Conservation (phyloP, 805 yeast species). For the Metschnikowia sp. region DNA sequence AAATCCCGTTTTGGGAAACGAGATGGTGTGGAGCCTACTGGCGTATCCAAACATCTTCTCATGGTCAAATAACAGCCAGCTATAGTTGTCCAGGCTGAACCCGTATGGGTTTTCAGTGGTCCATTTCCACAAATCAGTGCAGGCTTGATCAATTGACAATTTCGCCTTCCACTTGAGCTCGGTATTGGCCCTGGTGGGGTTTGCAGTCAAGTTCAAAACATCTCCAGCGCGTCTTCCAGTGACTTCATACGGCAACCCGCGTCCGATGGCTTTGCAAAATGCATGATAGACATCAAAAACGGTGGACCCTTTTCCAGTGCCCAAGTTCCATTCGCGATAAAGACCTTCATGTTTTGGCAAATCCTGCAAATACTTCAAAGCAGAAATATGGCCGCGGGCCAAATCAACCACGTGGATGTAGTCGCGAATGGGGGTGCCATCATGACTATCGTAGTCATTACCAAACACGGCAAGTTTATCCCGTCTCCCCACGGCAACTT, state of each 20-base stretch:
- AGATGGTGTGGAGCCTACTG: slow-evolving; percentile 36
- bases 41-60: slow-evolving; percentile 16
- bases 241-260: slow-evolving; percentile 61
- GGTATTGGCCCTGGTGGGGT: slow-evolving; percentile 58
- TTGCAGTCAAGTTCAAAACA: slow-evolving; percentile 71
- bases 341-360: slow-evolving; percentile 40
- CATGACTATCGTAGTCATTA: slow-evolving; percentile 63
- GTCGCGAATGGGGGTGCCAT: slow-evolving; percentile 81
- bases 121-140: slow-evolving; percentile 78
- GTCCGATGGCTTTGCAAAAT: slow-evolving; percentile 63
- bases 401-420: slow-evolving; percentile 79
- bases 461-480: slow-evolving; percentile 69
- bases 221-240: slow-evolving; percentile 71
- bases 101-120: slow-evolving; percentile 66
- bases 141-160: slow-evolving; percentile 56
- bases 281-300: slow-evolving; percentile 68
- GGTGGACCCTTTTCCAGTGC: slow-evolving; percentile 77
- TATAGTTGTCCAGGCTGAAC: slow-evolving; percentile 34
- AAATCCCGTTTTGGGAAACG: slow-evolving; percentile 26
- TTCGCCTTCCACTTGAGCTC: slow-evolving; percentile 67
- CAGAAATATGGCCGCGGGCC: slow-evolving; percentile 74
- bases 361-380: slow-evolving; percentile 51
- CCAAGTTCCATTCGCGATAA: slow-evolving; percentile 78
- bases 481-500: slow-evolving; percentile 71
- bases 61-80: slow-evolving; percentile 27